A percentile compares a stretch with the other conserved stretches of the same genome.
These are phyloP conservation scores for Sphaceloma murrayae DNA, from an alignment of 2,329 filamentous ascomycete genomes.

Conservation along the genomic window DNA sequence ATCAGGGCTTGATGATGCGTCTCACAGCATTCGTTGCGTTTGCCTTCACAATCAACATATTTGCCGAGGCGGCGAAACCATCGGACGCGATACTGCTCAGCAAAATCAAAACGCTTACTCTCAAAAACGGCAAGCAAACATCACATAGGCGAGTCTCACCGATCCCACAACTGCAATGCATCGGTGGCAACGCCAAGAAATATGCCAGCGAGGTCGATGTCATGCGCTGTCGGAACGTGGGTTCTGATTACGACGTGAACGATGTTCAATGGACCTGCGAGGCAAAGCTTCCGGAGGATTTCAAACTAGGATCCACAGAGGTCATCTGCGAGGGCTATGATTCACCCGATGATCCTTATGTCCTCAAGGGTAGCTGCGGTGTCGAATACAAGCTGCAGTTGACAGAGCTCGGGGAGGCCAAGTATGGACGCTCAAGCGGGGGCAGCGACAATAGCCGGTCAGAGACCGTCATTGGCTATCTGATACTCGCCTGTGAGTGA, in stretches of 20 bases:
- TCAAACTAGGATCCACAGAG: conserved; percentile 74
- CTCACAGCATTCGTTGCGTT: conserved; percentile 3
- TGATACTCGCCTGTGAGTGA: conserved; percentile 8
- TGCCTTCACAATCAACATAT: conserved; percentile 20
- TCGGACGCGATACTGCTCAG: conserved; percentile 50
- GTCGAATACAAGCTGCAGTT: conserved; percentile 78
- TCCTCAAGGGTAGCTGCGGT: conserved; percentile 86
- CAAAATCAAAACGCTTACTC: conserved; percentile 66
- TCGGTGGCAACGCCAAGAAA: conserved; percentile 50
- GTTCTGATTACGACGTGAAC: conserved; percentile 65
- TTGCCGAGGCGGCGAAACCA: conserved; percentile 27
- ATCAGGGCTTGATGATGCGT: conserved; percentile 7
- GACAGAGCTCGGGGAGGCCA: conserved; percentile 64
- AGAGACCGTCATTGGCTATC: conserved; percentile 5
- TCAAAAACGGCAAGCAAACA: conserved; percentile 59
- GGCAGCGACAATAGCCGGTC: conserved; percentile 9
- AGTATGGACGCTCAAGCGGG: conserved; percentile 58
- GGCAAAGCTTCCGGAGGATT: conserved; percentile 51
- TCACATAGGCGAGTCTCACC: conserved; percentile 65
- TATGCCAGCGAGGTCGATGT: conserved; percentile 54
- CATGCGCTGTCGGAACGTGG: conserved; percentile 85
- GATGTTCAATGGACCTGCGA: conserved; percentile 89
- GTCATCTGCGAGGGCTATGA: conserved; percentile 88
- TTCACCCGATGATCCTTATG: conserved; percentile 64
- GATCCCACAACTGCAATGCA: conserved; percentile 64